These are phyloP conservation scores for Elsinoe arachidis DNA, from an alignment of 2,329 filamentous ascomycete species.

Conservation along the genomic window DNA sequence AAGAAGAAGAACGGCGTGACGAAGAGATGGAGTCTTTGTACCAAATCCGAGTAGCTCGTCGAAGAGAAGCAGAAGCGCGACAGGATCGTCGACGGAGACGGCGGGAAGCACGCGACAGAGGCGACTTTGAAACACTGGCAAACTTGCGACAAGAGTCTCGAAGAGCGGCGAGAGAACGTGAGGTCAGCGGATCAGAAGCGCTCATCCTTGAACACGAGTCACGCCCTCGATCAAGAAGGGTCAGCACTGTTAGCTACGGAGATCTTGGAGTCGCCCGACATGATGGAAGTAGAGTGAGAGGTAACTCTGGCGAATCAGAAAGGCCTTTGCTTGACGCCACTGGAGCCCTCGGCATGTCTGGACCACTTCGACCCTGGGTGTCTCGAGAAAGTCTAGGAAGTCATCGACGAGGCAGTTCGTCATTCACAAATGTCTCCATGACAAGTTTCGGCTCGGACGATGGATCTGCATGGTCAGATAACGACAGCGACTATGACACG, in stretches of 20 bases:
- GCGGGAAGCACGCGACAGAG: slow-evolving; percentile 61
- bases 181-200: slow-evolving; percentile 31
- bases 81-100: slow-evolving; percentile 64
- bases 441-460: slow-evolving; percentile 32
- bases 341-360: slow-evolving; percentile 47
- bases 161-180: slow-evolving; percentile 40
- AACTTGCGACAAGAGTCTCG: slow-evolving; percentile 51
- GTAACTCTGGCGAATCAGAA: slow-evolving; percentile 66
- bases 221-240: slow-evolving; percentile 54
- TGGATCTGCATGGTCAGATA: slow-evolving; percentile 20
- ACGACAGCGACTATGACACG: slow-evolving; percentile 35
- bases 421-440: slow-evolving; percentile 33
- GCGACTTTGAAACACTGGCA: slow-evolving; percentile 62
- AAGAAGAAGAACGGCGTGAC: slow-evolving; percentile 70
- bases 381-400: slow-evolving; percentile 23
- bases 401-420: slow-evolving; percentile 37
- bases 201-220: slow-evolving; percentile 53
- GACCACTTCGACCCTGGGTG: slow-evolving; percentile 23
- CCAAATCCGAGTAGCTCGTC: slow-evolving; percentile 72
- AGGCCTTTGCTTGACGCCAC: slow-evolving; percentile 63
- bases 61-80: slow-evolving; percentile 66
- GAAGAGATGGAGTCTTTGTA: slow-evolving; percentile 90
- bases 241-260: slow-evolving; percentile 68
- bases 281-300: slow-evolving; percentile 66
- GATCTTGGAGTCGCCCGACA: slow-evolving; percentile 67